A percentile compares a stretch with the other conserved stretches of the same genome.
Evolutionary conservation across 2,329 filamentous ascomycete species (phyloP).

Genomic region (Pleomassaria siparia): DNA sequence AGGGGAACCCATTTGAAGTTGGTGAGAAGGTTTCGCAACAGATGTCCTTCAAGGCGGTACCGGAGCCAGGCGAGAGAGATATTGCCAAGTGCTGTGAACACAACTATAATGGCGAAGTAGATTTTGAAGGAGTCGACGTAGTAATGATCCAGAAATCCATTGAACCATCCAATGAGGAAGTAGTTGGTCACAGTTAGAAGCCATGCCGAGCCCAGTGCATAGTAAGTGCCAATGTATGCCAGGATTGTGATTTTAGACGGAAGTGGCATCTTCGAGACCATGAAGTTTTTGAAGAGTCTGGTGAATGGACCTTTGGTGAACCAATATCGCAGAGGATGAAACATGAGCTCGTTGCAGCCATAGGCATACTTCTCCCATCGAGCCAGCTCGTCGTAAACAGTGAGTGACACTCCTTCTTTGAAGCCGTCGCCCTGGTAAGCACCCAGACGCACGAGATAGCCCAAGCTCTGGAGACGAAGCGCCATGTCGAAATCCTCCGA

Average conservation of each 20-base stretch:
- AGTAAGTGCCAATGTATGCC: conserved; percentile 71
- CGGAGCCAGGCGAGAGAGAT: conserved; percentile 63
- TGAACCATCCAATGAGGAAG: conserved; percentile 71
- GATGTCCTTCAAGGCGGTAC: conserved; percentile 59
- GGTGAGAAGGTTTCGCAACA: conserved; percentile 54
- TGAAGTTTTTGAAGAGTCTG: conserved; percentile 62
- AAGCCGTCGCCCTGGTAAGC: conserved; percentile 70
- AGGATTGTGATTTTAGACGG: conserved; percentile 72
- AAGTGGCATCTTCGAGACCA: conserved; percentile 62
- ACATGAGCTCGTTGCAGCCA: conserved; percentile 70
- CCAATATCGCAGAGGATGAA: conserved; percentile 68
- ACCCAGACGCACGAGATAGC: conserved; percentile 68
- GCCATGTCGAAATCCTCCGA: conserved; percentile 79
- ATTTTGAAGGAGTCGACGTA: conserved; percentile 75
- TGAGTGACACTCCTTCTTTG: conserved; percentile 72
- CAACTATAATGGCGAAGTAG: conserved; percentile 63
- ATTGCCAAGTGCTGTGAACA: conserved; percentile 66
- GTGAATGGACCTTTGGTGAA: conserved; percentile 65
- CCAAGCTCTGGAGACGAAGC: conserved; percentile 68
- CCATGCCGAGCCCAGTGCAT: conserved; percentile 68
- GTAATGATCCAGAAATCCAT: conserved; percentile 76
- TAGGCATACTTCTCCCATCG: conserved; percentile 74
- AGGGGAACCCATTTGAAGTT: conserved; percentile 66
- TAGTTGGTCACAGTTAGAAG: conserved; percentile 70
- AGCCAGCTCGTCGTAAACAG: conserved; percentile 70